phyloP scores from a whole-genome alignment of 768 basidiomycete species.

The Leccinum ochraceum region DNA sequence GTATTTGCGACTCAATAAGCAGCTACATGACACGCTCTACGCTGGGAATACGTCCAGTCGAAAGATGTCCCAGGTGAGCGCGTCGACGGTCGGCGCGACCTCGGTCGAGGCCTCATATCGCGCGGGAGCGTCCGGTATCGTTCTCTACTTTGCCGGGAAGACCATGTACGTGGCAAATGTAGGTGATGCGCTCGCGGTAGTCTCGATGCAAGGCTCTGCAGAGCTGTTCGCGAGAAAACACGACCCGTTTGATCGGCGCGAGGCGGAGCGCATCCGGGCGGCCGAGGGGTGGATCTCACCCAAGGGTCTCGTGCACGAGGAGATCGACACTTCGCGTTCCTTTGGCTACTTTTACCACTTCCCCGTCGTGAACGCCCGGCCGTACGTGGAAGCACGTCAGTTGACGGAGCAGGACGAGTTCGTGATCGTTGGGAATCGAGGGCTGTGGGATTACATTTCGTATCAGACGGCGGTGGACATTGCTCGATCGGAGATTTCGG shows the following conservation, averaged over 20 bases:
- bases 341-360: constrained; percentile 92
- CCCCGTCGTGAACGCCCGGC: constrained; percentile 88
- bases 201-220: constrained; percentile 76
- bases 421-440: constrained; percentile 91
- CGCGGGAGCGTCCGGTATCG: constrained; percentile 82
- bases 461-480: constrained; percentile 98
- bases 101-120: constrained; percentile 52
- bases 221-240: constrained; percentile 76
- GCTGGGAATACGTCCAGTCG: constrained; percentile 43
- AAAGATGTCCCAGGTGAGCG: constrained; percentile 74
- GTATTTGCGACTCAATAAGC: constrained; percentile 85
- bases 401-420: constrained; percentile 90
- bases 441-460: constrained; percentile 91
- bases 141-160: constrained; percentile 79
- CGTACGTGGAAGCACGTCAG: constrained; percentile 68
- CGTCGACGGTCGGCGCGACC: constrained; percentile 36
- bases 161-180: constrained; percentile 89
- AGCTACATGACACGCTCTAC: constrained; percentile 68
- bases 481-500: constrained; percentile 66
- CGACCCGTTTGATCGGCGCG: constrained; percentile 84
- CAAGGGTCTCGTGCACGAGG: constrained; percentile 87
- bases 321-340: constrained; percentile 86
- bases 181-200: constrained; percentile 85
- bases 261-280: constrained; percentile 83
- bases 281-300: constrained; percentile 96